Conservation (phyloP, 371 early-diverging fungal genomes). For the Nosema bombycis region DNA sequence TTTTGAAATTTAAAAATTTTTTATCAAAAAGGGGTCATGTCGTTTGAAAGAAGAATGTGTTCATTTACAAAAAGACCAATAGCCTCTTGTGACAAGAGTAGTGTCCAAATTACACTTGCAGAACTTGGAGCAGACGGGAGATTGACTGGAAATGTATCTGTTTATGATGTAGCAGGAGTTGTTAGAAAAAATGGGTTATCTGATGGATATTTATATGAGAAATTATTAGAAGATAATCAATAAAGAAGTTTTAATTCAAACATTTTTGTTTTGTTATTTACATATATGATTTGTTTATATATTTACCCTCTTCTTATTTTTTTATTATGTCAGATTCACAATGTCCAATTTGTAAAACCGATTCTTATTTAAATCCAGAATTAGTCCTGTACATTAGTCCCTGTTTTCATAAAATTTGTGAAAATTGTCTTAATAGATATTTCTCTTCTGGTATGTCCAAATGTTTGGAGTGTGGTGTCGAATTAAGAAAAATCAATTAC, state of each 20-base stretch:
- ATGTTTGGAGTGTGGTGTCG: slow-evolving; percentile 65
- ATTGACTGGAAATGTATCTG: slow-evolving; percentile 52
- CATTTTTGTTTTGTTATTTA: background rate
- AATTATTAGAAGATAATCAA: slow-evolving; percentile 37
- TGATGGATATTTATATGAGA: slow-evolving; percentile 58
- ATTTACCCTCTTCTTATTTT: background rate
- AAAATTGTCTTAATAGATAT: slow-evolving; percentile 60
- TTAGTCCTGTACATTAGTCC: slow-evolving; percentile 83
- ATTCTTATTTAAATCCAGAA: slow-evolving; percentile 80
- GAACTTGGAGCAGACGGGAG: slow-evolving; percentile 60
- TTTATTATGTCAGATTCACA: slow-evolving; percentile 68
- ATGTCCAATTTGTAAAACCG: slow-evolving; percentile 87
- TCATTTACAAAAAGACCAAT: slow-evolving; percentile 64
- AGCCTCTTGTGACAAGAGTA: slow-evolving; percentile 59
- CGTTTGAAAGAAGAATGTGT: slow-evolving; percentile 61
- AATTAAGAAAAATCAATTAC: slow-evolving; percentile 64
- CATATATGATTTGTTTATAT: background rate
- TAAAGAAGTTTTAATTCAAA: slow-evolving; percentile 13
- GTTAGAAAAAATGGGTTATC: slow-evolving; percentile 61
- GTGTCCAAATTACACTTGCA: slow-evolving; percentile 62
- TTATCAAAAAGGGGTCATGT: slow-evolving; percentile 10
- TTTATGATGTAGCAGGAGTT: slow-evolving; percentile 59
- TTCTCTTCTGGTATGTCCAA: slow-evolving; percentile 62
- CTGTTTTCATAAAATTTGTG: slow-evolving; percentile 90
- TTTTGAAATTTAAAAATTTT: slow-evolving; percentile 14